Conservation (phyloP, 805 yeast species). For the Brettanomyces anomalus region DNA sequence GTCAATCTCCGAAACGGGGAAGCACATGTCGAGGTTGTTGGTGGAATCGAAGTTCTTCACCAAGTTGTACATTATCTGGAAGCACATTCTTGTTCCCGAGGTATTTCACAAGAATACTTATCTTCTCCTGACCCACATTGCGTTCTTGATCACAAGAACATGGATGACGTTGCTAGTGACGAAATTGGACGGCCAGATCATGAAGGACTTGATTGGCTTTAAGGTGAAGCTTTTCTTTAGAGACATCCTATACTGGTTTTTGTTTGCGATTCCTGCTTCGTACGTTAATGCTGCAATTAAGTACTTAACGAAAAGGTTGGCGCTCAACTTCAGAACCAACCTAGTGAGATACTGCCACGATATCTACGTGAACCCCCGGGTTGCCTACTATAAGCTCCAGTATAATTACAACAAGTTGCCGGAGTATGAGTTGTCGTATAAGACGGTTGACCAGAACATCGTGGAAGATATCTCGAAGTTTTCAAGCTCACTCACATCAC, state of each 20-base stretch:
- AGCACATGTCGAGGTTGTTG: neutral
- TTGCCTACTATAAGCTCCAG: conserved; percentile 76
- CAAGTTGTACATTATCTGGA: conserved; percentile 70
- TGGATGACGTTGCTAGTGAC: conserved; percentile 83
- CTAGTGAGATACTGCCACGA: conserved; percentile 84
- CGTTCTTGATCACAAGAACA: conserved; percentile 71
- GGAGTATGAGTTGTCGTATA: conserved; percentile 29
- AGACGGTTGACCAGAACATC: conserved; percentile 79
- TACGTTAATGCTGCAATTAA: conserved; percentile 88
- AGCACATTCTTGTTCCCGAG: conserved; percentile 66
- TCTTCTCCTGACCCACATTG: conserved; percentile 59
- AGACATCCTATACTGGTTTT: conserved; percentile 79
- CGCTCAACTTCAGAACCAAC: conserved; percentile 78
- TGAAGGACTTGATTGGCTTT: conserved; percentile 78
- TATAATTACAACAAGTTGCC: conserved; percentile 37
- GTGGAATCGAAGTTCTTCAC: conserved; percentile 54
- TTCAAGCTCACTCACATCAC: conserved; percentile 69
- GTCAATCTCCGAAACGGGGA: conserved; percentile 1
- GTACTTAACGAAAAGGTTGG: conserved; percentile 63
- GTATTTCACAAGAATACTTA: conserved; percentile 58
- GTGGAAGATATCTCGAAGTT: conserved; percentile 79
- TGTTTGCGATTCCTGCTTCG: conserved; percentile 87
- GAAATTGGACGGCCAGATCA: conserved; percentile 85
- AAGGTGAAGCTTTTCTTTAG: conserved; percentile 64
- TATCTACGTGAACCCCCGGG: conserved; percentile 68